Percentiles rank a stretch among this genome's conserved stretches.
Conservation (phyloP, 2,329 filamentous ascomycete species). For the Graphilbum ipis-grandicollis region DNA sequence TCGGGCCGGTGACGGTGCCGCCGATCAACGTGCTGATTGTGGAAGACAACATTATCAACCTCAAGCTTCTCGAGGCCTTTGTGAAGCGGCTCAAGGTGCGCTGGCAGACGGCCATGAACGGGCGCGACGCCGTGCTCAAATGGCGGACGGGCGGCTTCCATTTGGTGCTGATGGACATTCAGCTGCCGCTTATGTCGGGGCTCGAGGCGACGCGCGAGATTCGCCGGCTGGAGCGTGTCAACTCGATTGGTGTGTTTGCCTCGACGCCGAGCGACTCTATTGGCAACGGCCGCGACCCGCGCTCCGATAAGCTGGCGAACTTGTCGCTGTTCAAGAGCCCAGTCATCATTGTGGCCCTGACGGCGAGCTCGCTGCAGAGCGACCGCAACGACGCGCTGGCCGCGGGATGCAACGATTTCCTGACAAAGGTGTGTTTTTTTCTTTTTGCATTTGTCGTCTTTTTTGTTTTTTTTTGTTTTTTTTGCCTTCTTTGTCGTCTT, state of each 20-base stretch:
- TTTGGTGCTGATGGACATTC: conserved; percentile 95
- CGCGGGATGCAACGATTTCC: conserved; percentile 92
- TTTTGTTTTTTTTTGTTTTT: conserved; percentile 1
- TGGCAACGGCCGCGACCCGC: conserved; percentile 29
- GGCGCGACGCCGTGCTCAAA: conserved; percentile 78
- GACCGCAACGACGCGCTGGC: conserved; percentile 89
- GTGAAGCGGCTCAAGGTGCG: conserved; percentile 91
- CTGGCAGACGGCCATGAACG: conserved; percentile 96
- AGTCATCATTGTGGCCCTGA: conserved; percentile 93
- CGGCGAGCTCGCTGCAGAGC: conserved; percentile 83
- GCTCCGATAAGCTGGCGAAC: conserved; percentile 53
- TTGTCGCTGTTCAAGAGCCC: conserved; percentile 75
- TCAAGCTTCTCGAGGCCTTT: conserved; percentile 83
- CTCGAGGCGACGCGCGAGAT: conserved; percentile 93
- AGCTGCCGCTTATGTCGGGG: conserved; percentile 90
- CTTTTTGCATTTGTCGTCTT: neutral
- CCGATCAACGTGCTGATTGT: conserved; percentile 96
- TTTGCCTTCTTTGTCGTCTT: neutral
- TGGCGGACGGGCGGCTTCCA: conserved; percentile 91
- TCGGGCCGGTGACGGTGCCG: conserved; percentile 66
- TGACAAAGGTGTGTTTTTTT: conserved; percentile 61
- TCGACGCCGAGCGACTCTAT: conserved; percentile 37
- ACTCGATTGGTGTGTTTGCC: conserved; percentile 81
- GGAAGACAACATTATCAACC: conserved; percentile 96
- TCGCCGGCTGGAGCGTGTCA: conserved; percentile 69